phyloP scores from a whole-genome alignment of 2,329 filamentous ascomycete species.

The Diaporthe amygdali region DNA sequence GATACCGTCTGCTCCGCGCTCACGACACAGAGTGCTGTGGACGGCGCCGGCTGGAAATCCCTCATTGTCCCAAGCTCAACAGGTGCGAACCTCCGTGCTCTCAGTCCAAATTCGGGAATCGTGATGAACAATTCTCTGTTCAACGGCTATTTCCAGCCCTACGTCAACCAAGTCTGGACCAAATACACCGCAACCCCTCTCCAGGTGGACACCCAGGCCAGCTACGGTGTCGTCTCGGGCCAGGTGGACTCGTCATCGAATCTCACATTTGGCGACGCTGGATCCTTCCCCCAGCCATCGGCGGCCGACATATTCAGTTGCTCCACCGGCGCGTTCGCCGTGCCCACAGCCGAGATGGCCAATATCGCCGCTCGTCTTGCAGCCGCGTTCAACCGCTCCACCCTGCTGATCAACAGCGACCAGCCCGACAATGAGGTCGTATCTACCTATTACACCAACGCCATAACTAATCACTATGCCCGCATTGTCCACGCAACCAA shows the following conservation, averaged over 20 bases:
- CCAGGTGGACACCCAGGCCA: conserved; percentile 58
- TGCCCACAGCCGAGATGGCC: conserved; percentile 52
- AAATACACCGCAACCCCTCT: conserved; percentile 51
- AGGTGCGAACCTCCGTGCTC: conserved; percentile 49
- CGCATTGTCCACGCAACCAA: conserved; percentile 67
- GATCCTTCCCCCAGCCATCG: conserved; percentile 51
- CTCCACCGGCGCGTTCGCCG: conserved; percentile 61
- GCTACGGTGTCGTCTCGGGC: conserved; percentile 55
- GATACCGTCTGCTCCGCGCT: conserved; percentile 50
- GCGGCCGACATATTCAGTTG: conserved; percentile 58
- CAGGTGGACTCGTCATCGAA: conserved; percentile 40
- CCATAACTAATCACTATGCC: conserved; percentile 70
- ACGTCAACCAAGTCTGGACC: conserved; percentile 58
- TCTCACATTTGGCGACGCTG: conserved; percentile 45
- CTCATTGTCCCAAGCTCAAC: conserved; percentile 49
- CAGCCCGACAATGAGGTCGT: conserved; percentile 59
- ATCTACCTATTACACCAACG: conserved; percentile 56
- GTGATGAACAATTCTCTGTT: conserved; percentile 51
- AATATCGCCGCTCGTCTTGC: conserved; percentile 76
- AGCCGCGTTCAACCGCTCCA: conserved; percentile 78
- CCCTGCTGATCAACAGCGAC: conserved; percentile 58
- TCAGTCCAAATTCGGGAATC: conserved; percentile 58
- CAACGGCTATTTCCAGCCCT: conserved; percentile 52
- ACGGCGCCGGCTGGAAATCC: conserved; percentile 57
- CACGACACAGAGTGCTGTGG: conserved; percentile 47